phyloP scores from a whole-genome alignment of 2,329 filamentous ascomycete species.

The Botrytis paeoniae region DNA sequence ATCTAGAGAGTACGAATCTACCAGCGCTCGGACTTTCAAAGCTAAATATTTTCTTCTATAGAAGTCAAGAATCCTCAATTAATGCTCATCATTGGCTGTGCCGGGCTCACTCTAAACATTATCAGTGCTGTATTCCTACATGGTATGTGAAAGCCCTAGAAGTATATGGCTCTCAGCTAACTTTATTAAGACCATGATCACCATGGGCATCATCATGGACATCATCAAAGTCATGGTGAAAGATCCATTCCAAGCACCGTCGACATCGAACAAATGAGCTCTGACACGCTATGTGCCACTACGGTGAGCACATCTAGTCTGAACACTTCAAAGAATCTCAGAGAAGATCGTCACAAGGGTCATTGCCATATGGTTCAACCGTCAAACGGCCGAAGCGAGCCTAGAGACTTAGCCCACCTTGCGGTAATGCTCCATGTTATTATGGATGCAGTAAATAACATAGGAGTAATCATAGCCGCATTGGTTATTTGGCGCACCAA shows the following conservation, averaged over 20 bases:
- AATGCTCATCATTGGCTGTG: conserved; percentile 65
- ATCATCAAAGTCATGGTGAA: conserved; percentile 1
- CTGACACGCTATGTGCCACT: conserved; percentile 8
- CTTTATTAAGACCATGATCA: conserved; percentile 23
- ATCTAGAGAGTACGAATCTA: conserved; percentile 48
- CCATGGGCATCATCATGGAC: conserved; percentile 15
- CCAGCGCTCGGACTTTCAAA: not conserved
- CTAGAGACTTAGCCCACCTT: conserved; percentile 65
- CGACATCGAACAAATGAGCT: conserved; percentile 19
- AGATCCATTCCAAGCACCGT: not conserved
- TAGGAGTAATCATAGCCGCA: conserved; percentile 70
- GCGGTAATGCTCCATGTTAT: conserved; percentile 69
- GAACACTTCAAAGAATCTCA: not conserved
- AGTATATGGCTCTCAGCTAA: conserved; percentile 2
- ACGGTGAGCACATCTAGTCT: not conserved
- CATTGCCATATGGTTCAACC: conserved; percentile 46
- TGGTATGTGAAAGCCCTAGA: conserved; percentile 41
- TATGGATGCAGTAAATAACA: conserved; percentile 72
- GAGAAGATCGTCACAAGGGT: conserved; percentile 43
- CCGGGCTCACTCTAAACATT: conserved; percentile 66
- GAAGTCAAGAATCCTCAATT: conserved; percentile 62
- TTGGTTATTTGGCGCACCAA: conserved; percentile 64
- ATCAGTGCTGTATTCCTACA: conserved; percentile 65
- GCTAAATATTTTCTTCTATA: conserved; percentile 35
- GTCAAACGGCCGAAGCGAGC: conserved; percentile 37